phyloP scores from a whole-genome alignment of 1,284 basidiomycete species.

The Ustilago sp. region DNA sequence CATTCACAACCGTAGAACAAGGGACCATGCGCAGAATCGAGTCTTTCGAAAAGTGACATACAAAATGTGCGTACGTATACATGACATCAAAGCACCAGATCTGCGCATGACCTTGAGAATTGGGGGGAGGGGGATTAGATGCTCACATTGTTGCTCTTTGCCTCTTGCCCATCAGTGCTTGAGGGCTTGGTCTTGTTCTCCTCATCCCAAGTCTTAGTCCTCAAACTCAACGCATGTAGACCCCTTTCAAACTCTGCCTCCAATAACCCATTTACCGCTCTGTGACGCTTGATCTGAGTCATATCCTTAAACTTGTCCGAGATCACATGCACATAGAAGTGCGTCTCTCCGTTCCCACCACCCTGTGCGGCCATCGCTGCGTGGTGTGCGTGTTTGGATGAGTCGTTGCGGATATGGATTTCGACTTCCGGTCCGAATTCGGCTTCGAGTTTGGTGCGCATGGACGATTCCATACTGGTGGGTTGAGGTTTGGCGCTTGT shows the following conservation, averaged over 20 bases:
- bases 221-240: constrained; percentile 63
- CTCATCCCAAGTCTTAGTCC: constrained; percentile 65
- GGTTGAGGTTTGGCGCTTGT: constrained; percentile 15
- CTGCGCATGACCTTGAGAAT: constrained; percentile 16
- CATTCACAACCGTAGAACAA: not conserved
- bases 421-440: constrained; percentile 48
- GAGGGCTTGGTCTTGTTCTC: constrained; percentile 27
- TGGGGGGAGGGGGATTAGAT: constrained; percentile 5
- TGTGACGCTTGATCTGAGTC: constrained; percentile 65
- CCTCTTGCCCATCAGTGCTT: not conserved
- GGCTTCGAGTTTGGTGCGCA: constrained; percentile 52
- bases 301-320: constrained; percentile 63
- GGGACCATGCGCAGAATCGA: constrained; percentile 3
- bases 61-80: not conserved
- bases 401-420: constrained; percentile 62
- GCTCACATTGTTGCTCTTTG: constrained; percentile 33
- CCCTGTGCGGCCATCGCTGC: constrained; percentile 68
- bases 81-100: constrained; percentile 1
- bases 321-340: constrained; percentile 67
- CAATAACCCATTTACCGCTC: constrained; percentile 62
- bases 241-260: constrained; percentile 61
- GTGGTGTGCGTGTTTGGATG: constrained; percentile 66
- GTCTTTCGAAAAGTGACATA: not conserved
- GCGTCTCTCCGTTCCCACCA: constrained; percentile 67
- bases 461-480: constrained; percentile 51